Percentiles rank a stretch among this genome's conserved stretches.
phyloP scores from a whole-genome alignment of 2,329 filamentous ascomycete species.

The Chaetomium sp. region DNA sequence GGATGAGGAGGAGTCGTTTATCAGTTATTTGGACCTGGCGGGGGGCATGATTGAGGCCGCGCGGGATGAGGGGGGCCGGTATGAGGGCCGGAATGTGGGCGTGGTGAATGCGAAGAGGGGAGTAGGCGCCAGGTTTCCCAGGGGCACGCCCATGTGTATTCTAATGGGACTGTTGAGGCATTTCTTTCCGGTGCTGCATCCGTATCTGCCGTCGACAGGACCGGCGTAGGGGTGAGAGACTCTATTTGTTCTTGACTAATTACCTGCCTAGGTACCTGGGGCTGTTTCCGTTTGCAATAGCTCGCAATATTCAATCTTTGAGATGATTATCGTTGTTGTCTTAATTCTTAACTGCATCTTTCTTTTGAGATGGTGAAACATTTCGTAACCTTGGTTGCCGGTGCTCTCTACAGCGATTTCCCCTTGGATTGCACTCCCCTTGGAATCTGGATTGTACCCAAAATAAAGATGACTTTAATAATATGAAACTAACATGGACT shows the following conservation, averaged over 20 bases:
- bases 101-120: slow-evolving; percentile 26
- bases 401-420: no score
- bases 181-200: background rate
- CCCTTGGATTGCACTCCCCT: no score
- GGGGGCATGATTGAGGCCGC: slow-evolving; percentile 1
- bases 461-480: background rate
- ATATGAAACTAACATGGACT: background rate
- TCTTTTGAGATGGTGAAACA: no score
- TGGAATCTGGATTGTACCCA: background rate
- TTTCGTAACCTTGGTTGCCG: no score
- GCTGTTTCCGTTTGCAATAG: no score
- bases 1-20: background rate
- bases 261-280: no score
- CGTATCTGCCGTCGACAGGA: background rate
- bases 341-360: no score
- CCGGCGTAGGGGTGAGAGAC: no score
- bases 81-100: background rate
- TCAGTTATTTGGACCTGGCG: background rate
- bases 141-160: background rate
- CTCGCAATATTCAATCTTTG: no score
- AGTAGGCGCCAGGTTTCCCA: slow-evolving; percentile 22
- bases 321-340: no score
- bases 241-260: no score
- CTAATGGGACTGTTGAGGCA: background rate
- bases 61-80: background rate